A percentile compares a stretch with the other conserved stretches of the same genome.
phyloP scores from a whole-genome alignment of 2,329 filamentous ascomycete species.

The Verticillium isaacii region DNA sequence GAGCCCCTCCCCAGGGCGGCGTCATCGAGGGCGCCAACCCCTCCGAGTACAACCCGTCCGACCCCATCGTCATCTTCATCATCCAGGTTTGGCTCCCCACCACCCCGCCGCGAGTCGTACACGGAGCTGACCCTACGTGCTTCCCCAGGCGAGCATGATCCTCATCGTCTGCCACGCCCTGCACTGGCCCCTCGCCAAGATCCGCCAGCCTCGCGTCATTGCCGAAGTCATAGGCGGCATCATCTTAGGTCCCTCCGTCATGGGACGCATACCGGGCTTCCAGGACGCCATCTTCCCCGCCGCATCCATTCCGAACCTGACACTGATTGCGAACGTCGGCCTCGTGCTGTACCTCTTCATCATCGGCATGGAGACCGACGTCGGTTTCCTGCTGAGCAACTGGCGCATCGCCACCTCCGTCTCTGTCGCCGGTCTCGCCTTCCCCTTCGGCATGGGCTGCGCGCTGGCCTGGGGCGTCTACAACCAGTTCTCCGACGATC shows the following conservation, averaged over 20 bases:
- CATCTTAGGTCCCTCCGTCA: conserved; percentile 78
- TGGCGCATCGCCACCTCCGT: conserved; percentile 78
- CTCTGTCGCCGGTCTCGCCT: conserved; percentile 70
- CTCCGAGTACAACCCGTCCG: conserved; percentile 60
- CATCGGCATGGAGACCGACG: conserved; percentile 81
- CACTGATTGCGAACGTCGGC: conserved; percentile 75
- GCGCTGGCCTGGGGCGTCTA: conserved; percentile 80
- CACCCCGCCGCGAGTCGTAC: too few species aligned
- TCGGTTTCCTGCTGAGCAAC: conserved; percentile 71
- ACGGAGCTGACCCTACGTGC: neutral
- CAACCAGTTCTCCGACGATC: conserved; percentile 57
- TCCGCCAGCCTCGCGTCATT: conserved; percentile 78
- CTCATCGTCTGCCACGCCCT: conserved; percentile 46
- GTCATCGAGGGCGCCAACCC: conserved; percentile 69
- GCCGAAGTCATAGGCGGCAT: conserved; percentile 80
- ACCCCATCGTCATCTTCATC: conserved; percentile 72
- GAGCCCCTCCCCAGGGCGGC: conserved; percentile 42
- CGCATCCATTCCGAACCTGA: conserved; percentile 69
- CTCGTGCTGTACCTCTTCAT: conserved; percentile 83
- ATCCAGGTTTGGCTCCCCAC: conserved; percentile 42
- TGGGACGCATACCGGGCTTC: conserved; percentile 82
- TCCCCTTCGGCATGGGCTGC: conserved; percentile 79
- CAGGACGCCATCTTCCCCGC: conserved; percentile 69
- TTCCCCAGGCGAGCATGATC: conserved; percentile 31
- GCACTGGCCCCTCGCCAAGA: conserved; percentile 70